Evolutionary conservation across 1,284 basidiomycete genomes (phyloP).

Genomic region (Pseudozyma tsukubaensis): DNA sequence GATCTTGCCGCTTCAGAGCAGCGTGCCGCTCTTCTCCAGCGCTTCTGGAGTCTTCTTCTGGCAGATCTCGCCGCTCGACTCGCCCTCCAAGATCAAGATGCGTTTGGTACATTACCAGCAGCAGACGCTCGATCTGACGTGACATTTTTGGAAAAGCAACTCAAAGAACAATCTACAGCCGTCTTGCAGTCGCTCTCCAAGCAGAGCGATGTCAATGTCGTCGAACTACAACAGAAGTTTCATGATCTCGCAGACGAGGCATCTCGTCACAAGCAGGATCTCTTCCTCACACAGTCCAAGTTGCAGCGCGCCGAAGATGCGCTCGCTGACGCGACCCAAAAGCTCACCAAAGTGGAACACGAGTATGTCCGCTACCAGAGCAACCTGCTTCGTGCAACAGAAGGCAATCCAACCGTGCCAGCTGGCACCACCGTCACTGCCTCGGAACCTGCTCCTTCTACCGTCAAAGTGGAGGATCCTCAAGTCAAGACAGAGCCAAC

Average conservation of each 20-base stretch:
- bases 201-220: constrained; percentile 43
- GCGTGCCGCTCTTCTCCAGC: constrained; percentile 42
- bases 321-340: constrained; percentile 26
- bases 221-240: constrained; percentile 37
- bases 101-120: constrained; percentile 19
- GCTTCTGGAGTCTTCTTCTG: constrained; percentile 53
- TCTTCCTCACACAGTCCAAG: constrained; percentile 49
- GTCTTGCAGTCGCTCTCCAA: constrained; percentile 41
- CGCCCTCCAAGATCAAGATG: constrained; percentile 40
- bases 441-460: constrained; percentile 7
- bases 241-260: constrained; percentile 49
- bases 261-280: constrained; percentile 47
- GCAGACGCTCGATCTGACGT: constrained; percentile 19
- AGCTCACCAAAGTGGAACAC: constrained; percentile 44
- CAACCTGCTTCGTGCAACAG: constrained; percentile 48
- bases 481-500: constrained; percentile 18
- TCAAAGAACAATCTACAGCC: constrained; percentile 33
- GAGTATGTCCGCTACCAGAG: constrained; percentile 53
- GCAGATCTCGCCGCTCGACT: constrained; percentile 37
- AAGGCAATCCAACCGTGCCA: constrained; percentile 40
- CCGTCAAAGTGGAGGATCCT: background rate
- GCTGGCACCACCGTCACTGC: constrained; percentile 20
- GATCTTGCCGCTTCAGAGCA: constrained; percentile 42
- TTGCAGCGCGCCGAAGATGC: constrained; percentile 42
- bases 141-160: constrained; percentile 25